Percentiles rank a stretch among this genome's conserved stretches.
Evolutionary conservation across 805 yeast species (phyloP).

Genomic region (Teunomyces kruisii): DNA sequence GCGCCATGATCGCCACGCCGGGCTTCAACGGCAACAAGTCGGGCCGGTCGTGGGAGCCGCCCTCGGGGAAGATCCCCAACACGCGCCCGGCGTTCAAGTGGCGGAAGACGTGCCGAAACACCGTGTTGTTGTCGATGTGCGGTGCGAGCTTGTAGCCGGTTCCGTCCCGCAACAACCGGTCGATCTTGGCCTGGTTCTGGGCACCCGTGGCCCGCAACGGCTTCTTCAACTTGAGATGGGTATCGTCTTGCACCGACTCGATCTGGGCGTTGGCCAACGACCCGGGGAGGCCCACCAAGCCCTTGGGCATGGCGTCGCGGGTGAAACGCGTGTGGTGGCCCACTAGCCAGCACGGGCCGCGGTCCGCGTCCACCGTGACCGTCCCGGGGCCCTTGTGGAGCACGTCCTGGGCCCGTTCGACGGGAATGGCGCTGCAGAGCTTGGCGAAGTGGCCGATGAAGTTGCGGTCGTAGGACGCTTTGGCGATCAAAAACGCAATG

Average conservation of each 20-base stretch:
- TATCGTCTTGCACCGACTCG: slow-evolving; percentile 29
- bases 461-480: slow-evolving; percentile 30
- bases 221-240: slow-evolving; percentile 22
- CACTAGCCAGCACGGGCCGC: slow-evolving; percentile 15
- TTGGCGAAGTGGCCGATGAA: slow-evolving; percentile 33
- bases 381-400: slow-evolving; percentile 29
- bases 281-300: slow-evolving; percentile 36
- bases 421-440: slow-evolving; percentile 39
- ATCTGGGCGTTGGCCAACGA: slow-evolving; percentile 37
- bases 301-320: slow-evolving; percentile 32
- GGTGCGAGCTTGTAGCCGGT: slow-evolving; percentile 36
- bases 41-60: slow-evolving; percentile 45
- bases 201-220: slow-evolving; percentile 22
- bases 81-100: slow-evolving; percentile 34
- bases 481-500: slow-evolving; percentile 38
- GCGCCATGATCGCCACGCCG: slow-evolving; percentile 46
- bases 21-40: slow-evolving; percentile 44
- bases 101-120: slow-evolving; percentile 38
- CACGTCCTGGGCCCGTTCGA: slow-evolving; percentile 43
- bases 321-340: slow-evolving; percentile 38
- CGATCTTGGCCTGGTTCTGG: slow-evolving; percentile 13
- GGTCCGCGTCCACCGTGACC: slow-evolving; percentile 21
- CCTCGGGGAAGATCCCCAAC: slow-evolving; percentile 45
- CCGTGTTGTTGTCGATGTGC: slow-evolving; percentile 36
- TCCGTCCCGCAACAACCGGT: slow-evolving; percentile 22